Base-by-base conservation (phyloP, 2,329 filamentous ascomycete species). In the Bipolaris gigantea region DNA sequence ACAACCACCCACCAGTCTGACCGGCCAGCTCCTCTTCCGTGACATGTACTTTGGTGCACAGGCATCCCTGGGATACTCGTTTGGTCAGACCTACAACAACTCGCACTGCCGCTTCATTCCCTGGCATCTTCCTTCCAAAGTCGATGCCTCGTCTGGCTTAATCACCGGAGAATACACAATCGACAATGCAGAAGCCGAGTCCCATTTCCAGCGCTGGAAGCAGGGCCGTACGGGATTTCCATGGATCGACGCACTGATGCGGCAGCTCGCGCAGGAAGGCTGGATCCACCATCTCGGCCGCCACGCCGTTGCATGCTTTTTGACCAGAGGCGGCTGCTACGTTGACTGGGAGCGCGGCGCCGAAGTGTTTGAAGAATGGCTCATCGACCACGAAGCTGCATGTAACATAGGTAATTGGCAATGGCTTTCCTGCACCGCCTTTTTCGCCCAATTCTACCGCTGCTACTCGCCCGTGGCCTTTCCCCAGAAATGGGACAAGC, bases 21-120 rank as follows among this genome's bases (percentile, higher is more conserved):
- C 82, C 0, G 89, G 89, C 2, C 89, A 92, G 63, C 74, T 92
- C 1, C 77, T 91, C 10, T 92, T 92, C 71, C 81, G 89, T 15
- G 89, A 92, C 68, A 92, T 92, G 89, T 92, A 92, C 73, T 92
- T 92, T 63, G 88, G 83, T 13, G 88, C 89, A 0, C 88, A 92
- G 68, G 87, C 88, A 0, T 80, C 83, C 0, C 75, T 91, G 1
- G 89, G 89, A 0, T 78, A 81, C 30, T 64, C 76, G 0, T 92
- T 90, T 62, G 79, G 76, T 1, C 87, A 89, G 64, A 87, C 86
- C 0, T 76, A 82, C 44, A 82, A 83, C 33, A 92, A 92, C 64
- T 72, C 80, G 0, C 76, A 87, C 59, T 87, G 84, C 35, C 81
- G 88, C n/a, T 91, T 92, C 72, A 83, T 92, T 13, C 88, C 88